These are phyloP conservation scores for Pholiota adiposa DNA, from an alignment of 1,284 basidiomycete genomes.

Conservation along the genomic window DNA sequence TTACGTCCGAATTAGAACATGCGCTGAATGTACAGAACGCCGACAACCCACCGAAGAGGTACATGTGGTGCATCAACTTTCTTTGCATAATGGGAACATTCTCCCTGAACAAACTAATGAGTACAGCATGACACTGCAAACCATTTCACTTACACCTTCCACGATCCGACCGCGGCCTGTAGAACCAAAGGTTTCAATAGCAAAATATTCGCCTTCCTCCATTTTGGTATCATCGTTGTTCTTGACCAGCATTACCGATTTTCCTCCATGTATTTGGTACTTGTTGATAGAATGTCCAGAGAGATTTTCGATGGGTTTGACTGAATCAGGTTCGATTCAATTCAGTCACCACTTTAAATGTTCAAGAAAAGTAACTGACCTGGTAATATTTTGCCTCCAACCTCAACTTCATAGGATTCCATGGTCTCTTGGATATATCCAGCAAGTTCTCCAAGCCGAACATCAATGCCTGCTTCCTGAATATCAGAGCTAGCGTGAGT, in stretches of 20 bases:
- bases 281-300: conserved; percentile 90
- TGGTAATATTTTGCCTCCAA: conserved; percentile 83
- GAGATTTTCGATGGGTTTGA: conserved; percentile 90
- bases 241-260: conserved; percentile 91
- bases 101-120: conserved; percentile 60
- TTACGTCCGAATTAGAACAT: conserved; percentile 13
- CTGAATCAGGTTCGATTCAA: conserved; percentile 41
- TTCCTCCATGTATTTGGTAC: conserved; percentile 91
- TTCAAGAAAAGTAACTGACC: conserved; percentile 47
- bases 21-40: conserved; percentile 7
- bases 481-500: conserved; percentile 4
- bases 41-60: conserved; percentile 61
- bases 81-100: conserved; percentile 92
- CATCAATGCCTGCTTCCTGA: conserved; percentile 97
- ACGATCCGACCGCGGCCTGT: conserved; percentile 95
- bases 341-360: neutral
- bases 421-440: conserved; percentile 97
- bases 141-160: conserved; percentile 63
- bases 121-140: neutral
- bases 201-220: conserved; percentile 99
- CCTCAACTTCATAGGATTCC: conserved; percentile 98
- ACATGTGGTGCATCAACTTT: conserved; percentile 72
- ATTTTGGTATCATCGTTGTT: conserved; percentile 92
- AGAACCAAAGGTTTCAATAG: conserved; percentile 98
- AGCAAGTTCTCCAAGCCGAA: conserved; percentile 91